Conservation (phyloP, 176 grass and related monocot species). For the Cenchrus americanus region DNA sequence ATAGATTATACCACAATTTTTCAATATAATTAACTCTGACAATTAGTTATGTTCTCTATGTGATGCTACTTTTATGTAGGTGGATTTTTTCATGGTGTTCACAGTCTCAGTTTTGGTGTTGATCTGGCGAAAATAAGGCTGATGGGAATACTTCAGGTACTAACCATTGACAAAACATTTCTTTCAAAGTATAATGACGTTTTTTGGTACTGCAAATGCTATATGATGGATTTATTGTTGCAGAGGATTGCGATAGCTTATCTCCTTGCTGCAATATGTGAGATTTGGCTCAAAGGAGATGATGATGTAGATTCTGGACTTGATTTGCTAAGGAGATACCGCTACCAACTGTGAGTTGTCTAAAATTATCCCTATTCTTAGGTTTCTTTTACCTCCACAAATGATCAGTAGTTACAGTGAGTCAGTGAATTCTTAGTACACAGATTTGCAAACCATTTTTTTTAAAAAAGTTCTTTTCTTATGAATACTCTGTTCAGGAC, state of each 20-base stretch:
- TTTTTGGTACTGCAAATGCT: not conserved
- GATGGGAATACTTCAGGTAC: constrained; percentile 77
- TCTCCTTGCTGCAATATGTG: constrained; percentile 69
- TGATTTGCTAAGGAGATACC: constrained; percentile 66
- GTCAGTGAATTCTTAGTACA: not conserved
- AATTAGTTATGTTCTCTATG: not conserved
- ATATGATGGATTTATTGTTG: constrained; percentile 36
- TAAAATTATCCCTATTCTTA: constrained; percentile 4
- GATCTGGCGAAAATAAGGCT: constrained; percentile 67
- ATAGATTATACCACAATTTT: not conserved
- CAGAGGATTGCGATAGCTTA: constrained; percentile 95
- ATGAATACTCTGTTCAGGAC: not conserved
- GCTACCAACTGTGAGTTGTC: constrained; percentile 63
- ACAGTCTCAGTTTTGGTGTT: constrained; percentile 76
- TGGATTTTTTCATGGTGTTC: constrained; percentile 90
- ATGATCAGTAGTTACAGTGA: not conserved
- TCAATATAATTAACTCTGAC: not conserved
- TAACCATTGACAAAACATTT: not conserved
- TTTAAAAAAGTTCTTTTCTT: not conserved
- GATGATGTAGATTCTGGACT: constrained; percentile 51
- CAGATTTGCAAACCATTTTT: not conserved
- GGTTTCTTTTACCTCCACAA: not conserved
- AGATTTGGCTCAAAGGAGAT: constrained; percentile 82
- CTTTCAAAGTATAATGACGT: not conserved
- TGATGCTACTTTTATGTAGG: constrained; percentile 48